phyloP scores from a whole-genome alignment of 129 eudicot genomes.

The Scalesia atractyloides region DNA sequence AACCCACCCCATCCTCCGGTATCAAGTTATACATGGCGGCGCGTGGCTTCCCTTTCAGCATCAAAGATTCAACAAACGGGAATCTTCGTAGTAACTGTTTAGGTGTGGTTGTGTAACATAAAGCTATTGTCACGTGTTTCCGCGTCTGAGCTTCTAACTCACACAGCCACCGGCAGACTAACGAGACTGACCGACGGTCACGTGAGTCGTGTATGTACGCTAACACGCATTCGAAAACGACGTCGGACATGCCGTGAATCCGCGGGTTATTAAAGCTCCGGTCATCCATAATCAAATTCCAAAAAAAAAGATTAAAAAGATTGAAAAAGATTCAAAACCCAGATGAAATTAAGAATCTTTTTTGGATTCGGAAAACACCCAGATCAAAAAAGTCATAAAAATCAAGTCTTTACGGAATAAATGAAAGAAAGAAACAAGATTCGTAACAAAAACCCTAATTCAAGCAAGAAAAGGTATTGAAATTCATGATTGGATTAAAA shows the following conservation, averaged over 20 bases:
- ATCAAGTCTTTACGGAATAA: not conserved
- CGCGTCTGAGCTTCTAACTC: conserved; percentile 70
- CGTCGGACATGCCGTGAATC: conserved; percentile 46
- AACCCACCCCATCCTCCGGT: conserved; percentile 94
- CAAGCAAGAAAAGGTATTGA: conserved; percentile 6
- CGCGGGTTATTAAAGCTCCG: conserved; percentile 22
- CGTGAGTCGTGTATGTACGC: conserved; percentile 67
- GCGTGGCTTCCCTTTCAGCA: conserved; percentile 87
- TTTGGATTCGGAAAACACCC: not conserved
- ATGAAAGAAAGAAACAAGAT: not conserved
- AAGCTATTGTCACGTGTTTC: conserved; percentile 77
- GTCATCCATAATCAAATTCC: conserved; percentile 19
- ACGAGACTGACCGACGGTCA: conserved; percentile 66
- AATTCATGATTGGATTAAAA: conserved; percentile 6
- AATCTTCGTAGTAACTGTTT: conserved; percentile 49
- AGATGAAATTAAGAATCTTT: not conserved
- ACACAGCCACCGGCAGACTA: conserved; percentile 66
- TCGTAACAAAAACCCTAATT: not conserved
- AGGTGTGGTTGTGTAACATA: conserved; percentile 74
- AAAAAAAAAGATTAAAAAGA: not conserved
- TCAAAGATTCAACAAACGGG: conserved; percentile 59
- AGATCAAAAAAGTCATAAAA: not conserved
- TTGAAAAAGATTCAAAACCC: not conserved
- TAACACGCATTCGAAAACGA: conserved; percentile 64
- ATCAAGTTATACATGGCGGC: conserved; percentile 94